These are phyloP conservation scores for Coemansia sp. DNA, from an alignment of 192 early-diverging fungal genomes.

Conservation along the genomic window DNA sequence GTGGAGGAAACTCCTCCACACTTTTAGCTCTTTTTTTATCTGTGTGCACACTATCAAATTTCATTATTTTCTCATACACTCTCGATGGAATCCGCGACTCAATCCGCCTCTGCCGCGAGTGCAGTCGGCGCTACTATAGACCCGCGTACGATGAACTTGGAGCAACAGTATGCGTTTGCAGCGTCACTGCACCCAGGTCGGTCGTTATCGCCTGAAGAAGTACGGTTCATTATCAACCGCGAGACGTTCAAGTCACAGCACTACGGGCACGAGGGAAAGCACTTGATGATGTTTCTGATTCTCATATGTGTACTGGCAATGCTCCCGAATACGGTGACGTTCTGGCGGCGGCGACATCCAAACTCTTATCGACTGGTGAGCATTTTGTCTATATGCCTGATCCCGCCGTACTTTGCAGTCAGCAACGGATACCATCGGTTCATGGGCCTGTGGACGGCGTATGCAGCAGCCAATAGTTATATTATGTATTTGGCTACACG, in stretches of 20 bases:
- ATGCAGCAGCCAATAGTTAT: slow-evolving; percentile 30
- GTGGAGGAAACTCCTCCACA: not conserved
- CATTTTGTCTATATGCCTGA: slow-evolving; percentile 41
- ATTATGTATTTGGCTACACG: slow-evolving; percentile 43
- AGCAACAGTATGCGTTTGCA: slow-evolving; percentile 25
- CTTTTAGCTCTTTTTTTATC: not conserved
- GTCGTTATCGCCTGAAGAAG: slow-evolving; percentile 24
- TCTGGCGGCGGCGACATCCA: slow-evolving; percentile 42
- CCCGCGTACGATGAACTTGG: slow-evolving; percentile 6
- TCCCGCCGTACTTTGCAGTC: slow-evolving; percentile 48
- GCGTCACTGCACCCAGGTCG: slow-evolving; percentile 28
- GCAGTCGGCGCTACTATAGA: not conserved
- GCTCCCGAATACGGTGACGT: slow-evolving; percentile 37
- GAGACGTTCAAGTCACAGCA: slow-evolving; percentile 37
- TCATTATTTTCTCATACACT: not conserved
- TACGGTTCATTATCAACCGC: slow-evolving; percentile 13
- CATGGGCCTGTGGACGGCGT: slow-evolving; percentile 33
- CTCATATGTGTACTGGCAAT: slow-evolving; percentile 33
- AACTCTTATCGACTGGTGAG: slow-evolving; percentile 43
- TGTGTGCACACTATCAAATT: not conserved
- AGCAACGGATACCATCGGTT: slow-evolving; percentile 41
- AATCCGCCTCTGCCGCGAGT: not conserved
- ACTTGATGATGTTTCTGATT: slow-evolving; percentile 45
- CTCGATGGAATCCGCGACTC: not conserved
- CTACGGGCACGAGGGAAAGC: slow-evolving; percentile 38